A percentile compares a stretch with the other conserved stretches of the same genome.
Evolutionary conservation across 208 protist species (phyloP).

Genomic region (Phytomonas francai): DNA sequence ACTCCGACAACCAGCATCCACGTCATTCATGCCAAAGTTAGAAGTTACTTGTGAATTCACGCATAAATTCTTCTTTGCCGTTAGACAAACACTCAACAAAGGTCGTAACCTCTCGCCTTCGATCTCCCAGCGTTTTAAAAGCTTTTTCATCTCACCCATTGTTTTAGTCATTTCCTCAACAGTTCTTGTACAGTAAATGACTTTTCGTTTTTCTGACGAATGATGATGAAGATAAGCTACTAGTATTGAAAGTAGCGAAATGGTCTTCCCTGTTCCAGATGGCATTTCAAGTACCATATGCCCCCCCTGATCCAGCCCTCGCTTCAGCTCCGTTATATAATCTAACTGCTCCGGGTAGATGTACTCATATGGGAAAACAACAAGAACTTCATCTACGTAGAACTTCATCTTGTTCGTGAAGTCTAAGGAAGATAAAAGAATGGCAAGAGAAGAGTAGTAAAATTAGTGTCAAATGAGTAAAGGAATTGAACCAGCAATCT

Average conservation of each 20-base stretch:
- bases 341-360: conserved; percentile 99
- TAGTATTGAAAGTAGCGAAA: conserved; percentile 97
- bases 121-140: conserved; percentile 69
- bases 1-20: conserved; percentile 92
- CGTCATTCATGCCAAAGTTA: conserved; percentile 59
- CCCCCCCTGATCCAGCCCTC: conserved; percentile 87
- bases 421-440: conserved; percentile 7
- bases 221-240: conserved; percentile 92
- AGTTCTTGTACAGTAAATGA: conserved; percentile 99
- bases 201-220: conserved; percentile 89
- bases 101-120: conserved; percentile 43
- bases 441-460: not conserved
- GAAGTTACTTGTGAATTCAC: conserved; percentile 86
- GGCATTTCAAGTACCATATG: conserved; percentile 99
- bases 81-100: conserved; percentile 77
- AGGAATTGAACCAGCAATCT: not conserved
- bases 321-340: conserved; percentile 97
- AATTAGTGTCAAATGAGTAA: not conserved
- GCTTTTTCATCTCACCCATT: conserved; percentile 89
- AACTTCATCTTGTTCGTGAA: conserved; percentile 79
- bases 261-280: conserved; percentile 99
- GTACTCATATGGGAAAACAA: conserved; percentile 98
- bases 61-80: conserved; percentile 95
- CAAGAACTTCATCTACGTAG: conserved; percentile 94
- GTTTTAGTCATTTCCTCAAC: conserved; percentile 98